Percentiles rank a stretch among this genome's conserved stretches.
These are phyloP conservation scores for Fusarium sp. DNA, from an alignment of 2,329 filamentous ascomycete species.

Conservation along the genomic window DNA sequence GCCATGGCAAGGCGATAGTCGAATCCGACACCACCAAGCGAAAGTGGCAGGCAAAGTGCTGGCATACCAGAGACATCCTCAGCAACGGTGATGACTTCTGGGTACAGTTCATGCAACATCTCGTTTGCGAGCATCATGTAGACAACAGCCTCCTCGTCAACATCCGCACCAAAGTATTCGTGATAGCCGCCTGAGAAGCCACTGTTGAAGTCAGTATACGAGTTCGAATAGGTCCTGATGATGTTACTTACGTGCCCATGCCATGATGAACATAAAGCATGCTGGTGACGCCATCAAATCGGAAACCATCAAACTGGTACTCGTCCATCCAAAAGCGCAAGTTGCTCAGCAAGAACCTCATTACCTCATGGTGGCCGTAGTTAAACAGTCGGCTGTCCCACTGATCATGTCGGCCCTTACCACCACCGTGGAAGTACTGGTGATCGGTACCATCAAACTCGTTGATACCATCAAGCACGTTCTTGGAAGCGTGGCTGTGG, in stretches of 20 bases:
- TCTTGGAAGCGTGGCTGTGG: constrained; percentile 98
- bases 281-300: constrained; percentile 97
- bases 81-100: constrained; percentile 88
- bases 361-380: constrained; percentile 92
- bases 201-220: constrained; percentile 57
- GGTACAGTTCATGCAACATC: constrained; percentile 91
- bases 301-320: constrained; percentile 95
- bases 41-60: constrained; percentile 87
- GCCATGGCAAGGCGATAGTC: constrained; percentile 99
- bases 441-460: constrained; percentile 96
- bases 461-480: constrained; percentile 93
- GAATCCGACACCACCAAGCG: constrained; percentile 92
- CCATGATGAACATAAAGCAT: constrained; percentile 98
- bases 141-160: constrained; percentile 93
- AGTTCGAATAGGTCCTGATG: background rate
- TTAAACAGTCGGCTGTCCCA: constrained; percentile 99
- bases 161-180: constrained; percentile 91
- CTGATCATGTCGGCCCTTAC: constrained; percentile 86
- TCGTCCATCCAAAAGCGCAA: constrained; percentile 99
- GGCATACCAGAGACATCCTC: constrained; percentile 99
- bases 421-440: constrained; percentile 92
- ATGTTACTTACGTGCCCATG: constrained; percentile 84
- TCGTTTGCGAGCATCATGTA: constrained; percentile 98
- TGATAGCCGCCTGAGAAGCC: constrained; percentile 98
- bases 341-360: constrained; percentile 96